Conservation (phyloP, 2,329 filamentous ascomycete genomes). For the Tolypocladium endophyticum region DNA sequence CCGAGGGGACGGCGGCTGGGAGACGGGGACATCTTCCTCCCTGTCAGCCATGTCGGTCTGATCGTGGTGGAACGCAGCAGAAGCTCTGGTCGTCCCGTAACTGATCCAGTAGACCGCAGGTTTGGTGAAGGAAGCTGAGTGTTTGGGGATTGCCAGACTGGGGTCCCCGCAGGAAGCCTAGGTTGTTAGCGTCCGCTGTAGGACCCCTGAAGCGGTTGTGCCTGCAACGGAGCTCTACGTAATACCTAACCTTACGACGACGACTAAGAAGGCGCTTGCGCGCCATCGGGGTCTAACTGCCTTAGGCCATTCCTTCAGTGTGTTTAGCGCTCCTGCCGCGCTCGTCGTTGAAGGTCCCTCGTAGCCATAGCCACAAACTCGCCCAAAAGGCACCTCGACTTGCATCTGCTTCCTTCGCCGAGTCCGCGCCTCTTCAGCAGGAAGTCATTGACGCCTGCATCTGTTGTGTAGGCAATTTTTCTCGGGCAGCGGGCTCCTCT, state of each 20-base stretch:
- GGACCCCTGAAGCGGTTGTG: background rate
- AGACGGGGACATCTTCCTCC: conserved; percentile 13
- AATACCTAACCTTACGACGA: too few relatives aligned
- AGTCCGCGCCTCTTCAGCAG: background rate
- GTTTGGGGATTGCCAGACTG: background rate
- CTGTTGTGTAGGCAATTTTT: background rate
- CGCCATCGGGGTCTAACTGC: background rate
- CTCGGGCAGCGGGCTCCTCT: background rate
- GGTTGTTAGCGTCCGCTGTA: background rate
- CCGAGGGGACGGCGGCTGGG: conserved; percentile 23
- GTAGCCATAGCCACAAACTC: background rate
- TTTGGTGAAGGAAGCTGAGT: background rate
- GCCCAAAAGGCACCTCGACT: background rate
- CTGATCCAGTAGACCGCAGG: background rate
- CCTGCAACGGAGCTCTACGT: background rate
- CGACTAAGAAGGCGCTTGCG: too few relatives aligned
- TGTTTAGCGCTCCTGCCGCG: too few relatives aligned
- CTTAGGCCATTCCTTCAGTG: too few relatives aligned
- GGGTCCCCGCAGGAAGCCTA: background rate
- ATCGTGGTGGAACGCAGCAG: background rate
- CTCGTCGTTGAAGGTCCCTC: background rate
- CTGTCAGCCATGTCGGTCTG: conserved; percentile 17
- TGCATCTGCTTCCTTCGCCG: background rate
- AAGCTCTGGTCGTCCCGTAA: background rate
- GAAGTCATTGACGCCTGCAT: background rate